Percentiles rank a stretch among this genome's conserved stretches.
Evolutionary conservation across 1,139 yeast genomes (phyloP).

Genomic region (Suhomyces guaymorum): DNA sequence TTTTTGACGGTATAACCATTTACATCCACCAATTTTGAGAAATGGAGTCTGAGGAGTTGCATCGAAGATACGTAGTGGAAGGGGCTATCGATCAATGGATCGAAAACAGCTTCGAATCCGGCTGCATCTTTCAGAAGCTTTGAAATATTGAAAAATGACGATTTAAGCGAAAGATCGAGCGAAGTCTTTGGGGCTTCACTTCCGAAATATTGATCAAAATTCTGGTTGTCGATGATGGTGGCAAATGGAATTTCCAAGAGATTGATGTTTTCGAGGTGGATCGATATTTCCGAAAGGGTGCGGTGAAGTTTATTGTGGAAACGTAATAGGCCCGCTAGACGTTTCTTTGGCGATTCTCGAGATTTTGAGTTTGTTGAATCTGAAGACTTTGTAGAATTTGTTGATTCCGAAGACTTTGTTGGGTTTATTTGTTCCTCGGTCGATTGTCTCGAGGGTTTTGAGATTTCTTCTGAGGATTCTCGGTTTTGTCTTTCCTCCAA

Average conservation of each 20-base stretch:
- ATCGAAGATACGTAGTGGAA: constrained; percentile 49
- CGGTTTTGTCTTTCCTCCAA: not conserved
- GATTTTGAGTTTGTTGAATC: constrained; percentile 1
- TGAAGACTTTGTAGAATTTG: too few species aligned
- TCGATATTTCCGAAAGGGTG: constrained; percentile 25
- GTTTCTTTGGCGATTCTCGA: constrained; percentile 2
- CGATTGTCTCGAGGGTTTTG: too few species aligned
- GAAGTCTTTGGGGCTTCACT: constrained; percentile 27
- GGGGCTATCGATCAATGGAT: constrained; percentile 51
- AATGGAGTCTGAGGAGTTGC: constrained; percentile 41
- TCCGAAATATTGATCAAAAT: constrained; percentile 30
- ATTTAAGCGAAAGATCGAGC: constrained; percentile 32
- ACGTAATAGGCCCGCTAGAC: constrained; percentile 10
- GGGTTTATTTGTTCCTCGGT: too few species aligned
- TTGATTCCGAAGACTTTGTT: too few species aligned
- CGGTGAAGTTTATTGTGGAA: constrained; percentile 19
- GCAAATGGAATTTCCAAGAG: constrained; percentile 40
- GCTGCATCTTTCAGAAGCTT: constrained; percentile 44
- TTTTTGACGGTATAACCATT: constrained; percentile 17
- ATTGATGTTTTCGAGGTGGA: constrained; percentile 34
- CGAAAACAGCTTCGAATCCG: constrained; percentile 61
- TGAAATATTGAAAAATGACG: constrained; percentile 33
- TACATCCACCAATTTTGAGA: constrained; percentile 17
- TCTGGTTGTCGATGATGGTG: constrained; percentile 27
- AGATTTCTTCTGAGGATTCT: constrained; percentile 2